Evolutionary conservation across 768 basidiomycete genomes (phyloP).

Genomic region (Lanmaoa pseudosensibilis): DNA sequence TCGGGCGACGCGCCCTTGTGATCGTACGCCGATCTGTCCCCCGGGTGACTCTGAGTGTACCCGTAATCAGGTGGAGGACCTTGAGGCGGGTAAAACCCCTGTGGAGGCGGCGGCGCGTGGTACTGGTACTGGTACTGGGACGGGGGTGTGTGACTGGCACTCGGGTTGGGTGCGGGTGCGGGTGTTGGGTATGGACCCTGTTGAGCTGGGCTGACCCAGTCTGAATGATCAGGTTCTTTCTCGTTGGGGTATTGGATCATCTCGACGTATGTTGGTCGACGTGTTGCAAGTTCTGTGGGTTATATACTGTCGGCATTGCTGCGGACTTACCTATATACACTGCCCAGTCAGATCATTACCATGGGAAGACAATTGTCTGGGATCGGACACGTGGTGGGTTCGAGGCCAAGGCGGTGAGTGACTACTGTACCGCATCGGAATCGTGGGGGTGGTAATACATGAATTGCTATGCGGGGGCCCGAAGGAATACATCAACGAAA

Average conservation of each 20-base stretch:
- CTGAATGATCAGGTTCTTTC: slow-evolving; percentile 21
- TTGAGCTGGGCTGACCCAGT: slow-evolving; percentile 12
- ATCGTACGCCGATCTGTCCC: neutral
- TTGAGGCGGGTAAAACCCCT: slow-evolving; percentile 7
- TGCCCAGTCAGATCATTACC: neutral
- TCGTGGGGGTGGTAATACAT: slow-evolving; percentile 13
- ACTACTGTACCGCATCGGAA: neutral
- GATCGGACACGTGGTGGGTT: neutral
- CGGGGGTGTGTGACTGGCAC: neutral
- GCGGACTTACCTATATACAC: neutral
- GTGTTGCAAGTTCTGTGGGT: neutral
- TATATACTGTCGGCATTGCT: neutral
- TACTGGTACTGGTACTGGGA: too few species aligned
- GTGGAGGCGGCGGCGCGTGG: neutral
- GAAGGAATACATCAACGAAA: slow-evolving; percentile 18
- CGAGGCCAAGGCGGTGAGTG: slow-evolving; percentile 8
- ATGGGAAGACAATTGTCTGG: neutral
- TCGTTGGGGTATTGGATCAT: slow-evolving; percentile 29
- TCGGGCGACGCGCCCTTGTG: neutral
- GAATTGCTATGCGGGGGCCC: slow-evolving; percentile 15
- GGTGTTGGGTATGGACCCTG: slow-evolving; percentile 6
- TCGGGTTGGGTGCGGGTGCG: neutral
- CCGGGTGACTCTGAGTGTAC: slow-evolving; percentile 7
- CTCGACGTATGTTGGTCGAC: neutral
- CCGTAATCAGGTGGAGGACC: slow-evolving; percentile 15